Percentiles rank a stretch among this genome's conserved stretches.
These are phyloP conservation scores for Daucus carota DNA, from an alignment of 129 eudicot species.

Conservation along the genomic window DNA sequence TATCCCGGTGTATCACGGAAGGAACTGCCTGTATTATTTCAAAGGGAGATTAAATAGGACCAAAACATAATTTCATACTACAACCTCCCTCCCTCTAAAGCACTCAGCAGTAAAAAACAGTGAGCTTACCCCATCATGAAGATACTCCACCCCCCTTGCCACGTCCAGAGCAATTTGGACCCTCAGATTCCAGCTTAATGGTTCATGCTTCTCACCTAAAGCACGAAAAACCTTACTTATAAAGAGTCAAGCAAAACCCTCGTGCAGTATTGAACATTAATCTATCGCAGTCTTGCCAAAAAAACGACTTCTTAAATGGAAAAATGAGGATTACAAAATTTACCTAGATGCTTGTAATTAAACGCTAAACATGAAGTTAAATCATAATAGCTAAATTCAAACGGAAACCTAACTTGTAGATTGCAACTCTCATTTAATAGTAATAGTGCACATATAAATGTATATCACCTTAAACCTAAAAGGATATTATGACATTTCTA, in stretches of 20 bases:
- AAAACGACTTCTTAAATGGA: neutral
- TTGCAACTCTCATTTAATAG: neutral
- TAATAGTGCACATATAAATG: neutral
- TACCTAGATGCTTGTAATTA: neutral
- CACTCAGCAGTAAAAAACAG: neutral
- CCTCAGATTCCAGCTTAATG: conserved; percentile 73
- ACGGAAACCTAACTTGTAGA: neutral
- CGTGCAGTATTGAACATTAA: neutral
- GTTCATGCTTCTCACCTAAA: conserved; percentile 61
- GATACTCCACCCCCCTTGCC: conserved; percentile 96
- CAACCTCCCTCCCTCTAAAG: conserved; percentile 4
- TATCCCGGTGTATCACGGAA: conserved; percentile 92
- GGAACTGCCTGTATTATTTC: conserved; percentile 70
- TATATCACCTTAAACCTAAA: neutral
- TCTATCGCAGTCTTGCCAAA: conserved; percentile 7
- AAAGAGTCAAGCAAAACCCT: neutral
- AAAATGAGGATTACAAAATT: neutral
- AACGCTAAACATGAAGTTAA: neutral
- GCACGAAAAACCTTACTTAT: neutral
- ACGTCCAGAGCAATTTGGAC: conserved; percentile 86
- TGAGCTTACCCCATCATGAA: conserved; percentile 90
- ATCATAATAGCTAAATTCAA: neutral
- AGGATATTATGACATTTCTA: neutral
- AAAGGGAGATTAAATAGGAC: conserved; percentile 9
- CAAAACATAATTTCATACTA: neutral